Evolutionary conservation across 2,329 filamentous ascomycete genomes (phyloP).

Genomic region (Colletotrichum kahawae): DNA sequence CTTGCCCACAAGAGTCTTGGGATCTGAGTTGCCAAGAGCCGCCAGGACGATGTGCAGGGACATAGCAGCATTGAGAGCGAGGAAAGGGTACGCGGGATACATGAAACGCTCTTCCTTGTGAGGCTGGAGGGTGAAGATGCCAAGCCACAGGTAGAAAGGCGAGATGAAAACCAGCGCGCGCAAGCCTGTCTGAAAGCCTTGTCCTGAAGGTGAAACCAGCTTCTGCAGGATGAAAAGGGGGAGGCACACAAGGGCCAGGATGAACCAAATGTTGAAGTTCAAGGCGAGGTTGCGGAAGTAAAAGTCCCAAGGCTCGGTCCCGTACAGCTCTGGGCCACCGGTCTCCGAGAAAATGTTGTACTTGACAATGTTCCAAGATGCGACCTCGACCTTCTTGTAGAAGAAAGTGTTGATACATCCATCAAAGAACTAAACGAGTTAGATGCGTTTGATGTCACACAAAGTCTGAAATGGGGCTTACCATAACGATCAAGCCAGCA

Average conservation of each 20-base stretch:
- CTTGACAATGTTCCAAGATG: constrained; percentile 90
- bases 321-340: constrained; percentile 89
- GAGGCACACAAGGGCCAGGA: constrained; percentile 75
- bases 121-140: constrained; percentile 88
- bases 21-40: constrained; percentile 73
- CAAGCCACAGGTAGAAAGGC: constrained; percentile 95
- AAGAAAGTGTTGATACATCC: constrained; percentile 80
- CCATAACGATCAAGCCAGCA: constrained; percentile 71
- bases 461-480: constrained; percentile 48
- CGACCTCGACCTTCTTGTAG: constrained; percentile 78
- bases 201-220: constrained; percentile 62
- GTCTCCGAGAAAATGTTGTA: constrained; percentile 91
- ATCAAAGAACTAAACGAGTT: constrained; percentile 64
- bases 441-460: constrained; percentile 4
- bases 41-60: constrained; percentile 81
- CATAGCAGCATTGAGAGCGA: constrained; percentile 87
- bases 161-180: constrained; percentile 78
- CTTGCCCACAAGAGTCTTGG: constrained; percentile 69
- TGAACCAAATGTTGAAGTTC: constrained; percentile 96
- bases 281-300: constrained; percentile 89
- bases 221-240: constrained; percentile 81
- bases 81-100: constrained; percentile 93
- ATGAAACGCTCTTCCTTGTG: constrained; percentile 99
- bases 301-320: constrained; percentile 96
- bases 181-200: constrained; percentile 72